These are phyloP conservation scores for Sindora glabra DNA, from an alignment of 306 rosid species.

Conservation along the genomic window DNA sequence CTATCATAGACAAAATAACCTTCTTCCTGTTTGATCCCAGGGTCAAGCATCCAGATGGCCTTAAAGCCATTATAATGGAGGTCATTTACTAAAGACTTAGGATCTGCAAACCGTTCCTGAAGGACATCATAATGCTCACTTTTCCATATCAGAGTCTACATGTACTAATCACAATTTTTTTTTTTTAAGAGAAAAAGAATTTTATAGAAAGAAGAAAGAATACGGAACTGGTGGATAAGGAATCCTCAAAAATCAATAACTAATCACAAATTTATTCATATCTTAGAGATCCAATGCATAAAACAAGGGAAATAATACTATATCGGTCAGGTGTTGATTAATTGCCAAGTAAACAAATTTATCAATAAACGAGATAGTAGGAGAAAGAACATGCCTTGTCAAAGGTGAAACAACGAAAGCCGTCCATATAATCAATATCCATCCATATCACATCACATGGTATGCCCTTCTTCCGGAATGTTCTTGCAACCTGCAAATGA, in stretches of 20 bases:
- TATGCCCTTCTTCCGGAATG: slow-evolving; percentile 59
- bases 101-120: slow-evolving; percentile 73
- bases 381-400: slow-evolving; percentile 46
- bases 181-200: too few species aligned
- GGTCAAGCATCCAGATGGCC: slow-evolving; percentile 96
- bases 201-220: too few species aligned
- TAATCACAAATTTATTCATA: background rate
- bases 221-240: too few species aligned
- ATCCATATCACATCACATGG: slow-evolving; percentile 96
- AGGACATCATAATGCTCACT: slow-evolving; percentile 15
- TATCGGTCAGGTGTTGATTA: background rate
- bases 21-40: slow-evolving; percentile 80
- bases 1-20: slow-evolving; percentile 72
- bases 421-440: slow-evolving; percentile 96
- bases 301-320: background rate
- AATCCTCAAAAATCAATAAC: too few species aligned
- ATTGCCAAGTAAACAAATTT: background rate
- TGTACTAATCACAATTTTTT: background rate
- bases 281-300: background rate
- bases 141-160: background rate
- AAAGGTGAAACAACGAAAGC: slow-evolving; percentile 86
- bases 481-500: slow-evolving; percentile 58
- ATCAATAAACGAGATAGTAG: background rate
- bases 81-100: slow-evolving; percentile 51
- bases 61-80: slow-evolving; percentile 71